Conservation (phyloP, 225 moss, liverwort and hornwort genomes). For the Sphagnum contortum region DNA sequence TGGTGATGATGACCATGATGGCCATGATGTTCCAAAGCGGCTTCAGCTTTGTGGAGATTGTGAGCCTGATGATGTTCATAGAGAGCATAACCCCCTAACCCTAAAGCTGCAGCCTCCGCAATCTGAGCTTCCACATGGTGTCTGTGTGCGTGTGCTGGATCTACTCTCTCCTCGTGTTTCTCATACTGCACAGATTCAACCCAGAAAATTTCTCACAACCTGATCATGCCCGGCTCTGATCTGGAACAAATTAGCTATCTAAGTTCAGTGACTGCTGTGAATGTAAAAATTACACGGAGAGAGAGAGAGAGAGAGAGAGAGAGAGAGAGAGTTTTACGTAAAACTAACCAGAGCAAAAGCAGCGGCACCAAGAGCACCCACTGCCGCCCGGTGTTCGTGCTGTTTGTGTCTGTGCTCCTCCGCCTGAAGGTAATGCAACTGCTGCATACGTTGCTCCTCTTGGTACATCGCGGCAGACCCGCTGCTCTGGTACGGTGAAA, state of each 20-base stretch:
- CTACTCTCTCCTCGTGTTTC: conserved; percentile 9
- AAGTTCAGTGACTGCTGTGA: no score
- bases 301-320: no score
- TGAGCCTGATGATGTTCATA: conserved; percentile 8
- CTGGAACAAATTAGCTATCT: no score
- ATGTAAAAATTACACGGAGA: no score
- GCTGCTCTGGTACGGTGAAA: no score
- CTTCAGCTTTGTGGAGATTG: not conserved
- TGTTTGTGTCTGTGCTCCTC: conserved; percentile 4
- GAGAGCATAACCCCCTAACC: conserved; percentile 11
- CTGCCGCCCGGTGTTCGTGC: conserved; percentile 7
- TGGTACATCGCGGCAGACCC: no score
- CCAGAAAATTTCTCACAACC: no score
- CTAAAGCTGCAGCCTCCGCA: conserved; percentile 16
- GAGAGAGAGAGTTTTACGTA: no score
- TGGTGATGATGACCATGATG: no score
- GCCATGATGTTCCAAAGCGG: no score
- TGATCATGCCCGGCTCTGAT: no score
- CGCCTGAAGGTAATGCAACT: not conserved
- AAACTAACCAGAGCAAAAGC: not conserved
- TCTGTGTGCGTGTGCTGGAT: conserved; percentile 10
- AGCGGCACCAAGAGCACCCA: conserved; percentile 7
- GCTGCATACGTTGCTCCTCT: no score
- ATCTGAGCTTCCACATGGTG: conserved; percentile 9
- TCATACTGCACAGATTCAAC: conserved; percentile 5